These are phyloP conservation scores for Komagataella mondaviorum DNA, from an alignment of 805 yeast genomes.

Conservation along the genomic window DNA sequence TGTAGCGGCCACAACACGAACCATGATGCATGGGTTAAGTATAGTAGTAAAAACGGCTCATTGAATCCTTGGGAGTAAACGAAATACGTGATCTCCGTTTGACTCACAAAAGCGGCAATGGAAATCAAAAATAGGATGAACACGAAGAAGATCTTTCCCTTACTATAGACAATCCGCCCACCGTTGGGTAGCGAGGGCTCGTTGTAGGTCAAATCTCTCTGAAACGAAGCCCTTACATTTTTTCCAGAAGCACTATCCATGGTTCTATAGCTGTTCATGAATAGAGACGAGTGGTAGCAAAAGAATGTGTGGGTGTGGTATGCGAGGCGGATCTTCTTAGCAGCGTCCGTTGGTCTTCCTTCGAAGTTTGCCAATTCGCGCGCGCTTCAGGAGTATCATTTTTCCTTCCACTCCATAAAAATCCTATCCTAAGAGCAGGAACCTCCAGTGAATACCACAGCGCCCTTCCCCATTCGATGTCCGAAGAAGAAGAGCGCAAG, in stretches of 20 bases:
- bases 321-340: background rate
- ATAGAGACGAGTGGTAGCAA: background rate
- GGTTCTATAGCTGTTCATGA: background rate
- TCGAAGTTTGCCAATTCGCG: background rate
- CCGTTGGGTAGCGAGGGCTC: background rate
- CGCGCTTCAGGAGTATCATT: background rate
- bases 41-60: constrained; percentile 58
- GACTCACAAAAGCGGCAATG: constrained; percentile 52
- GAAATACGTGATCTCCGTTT: constrained; percentile 69
- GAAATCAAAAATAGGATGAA: constrained; percentile 32
- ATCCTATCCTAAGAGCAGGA: background rate
- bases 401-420: background rate
- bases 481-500: constrained; percentile 16
- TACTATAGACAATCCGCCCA: background rate
- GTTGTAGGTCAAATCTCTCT: background rate
- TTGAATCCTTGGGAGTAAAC: constrained; percentile 43
- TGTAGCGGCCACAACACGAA: constrained; percentile 62
- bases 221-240: background rate
- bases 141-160: constrained; percentile 26
- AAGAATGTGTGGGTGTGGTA: background rate
- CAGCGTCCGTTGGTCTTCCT: background rate
- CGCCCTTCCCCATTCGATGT: background rate
- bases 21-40: constrained; percentile 73
- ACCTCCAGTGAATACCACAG: background rate
- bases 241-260: background rate